Conservation (phyloP, 176 grass and related monocot genomes). For the Eleusine indica region DNA sequence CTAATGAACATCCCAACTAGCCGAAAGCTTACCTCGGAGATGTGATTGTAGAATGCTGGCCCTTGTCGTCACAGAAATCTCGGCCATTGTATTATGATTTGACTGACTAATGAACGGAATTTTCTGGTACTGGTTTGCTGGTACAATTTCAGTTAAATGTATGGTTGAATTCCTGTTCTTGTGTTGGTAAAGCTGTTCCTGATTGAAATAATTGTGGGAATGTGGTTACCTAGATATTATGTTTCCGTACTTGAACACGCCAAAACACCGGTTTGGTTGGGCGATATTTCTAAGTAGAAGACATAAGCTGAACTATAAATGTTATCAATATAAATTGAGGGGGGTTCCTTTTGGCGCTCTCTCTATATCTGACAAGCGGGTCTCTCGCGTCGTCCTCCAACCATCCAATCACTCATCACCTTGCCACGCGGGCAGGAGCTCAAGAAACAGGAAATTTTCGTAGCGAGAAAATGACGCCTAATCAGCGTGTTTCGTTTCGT, state of each 20-base stretch:
- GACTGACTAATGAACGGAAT: constrained; percentile 2
- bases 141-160: background rate
- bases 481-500: constrained; percentile 26
- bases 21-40: no score
- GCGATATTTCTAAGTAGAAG: no score
- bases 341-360: background rate
- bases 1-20: constrained; percentile 11
- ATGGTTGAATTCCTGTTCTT: constrained; percentile 1
- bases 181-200: background rate
- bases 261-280: no score
- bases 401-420: background rate
- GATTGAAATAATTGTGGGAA: background rate
- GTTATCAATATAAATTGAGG: background rate
- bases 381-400: background rate
- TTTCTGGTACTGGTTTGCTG: background rate
- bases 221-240: background rate
- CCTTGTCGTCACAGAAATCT: background rate
- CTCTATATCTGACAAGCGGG: background rate
- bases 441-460: background rate
- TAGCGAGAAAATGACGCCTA: constrained; percentile 24
- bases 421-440: background rate
- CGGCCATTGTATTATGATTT: background rate
- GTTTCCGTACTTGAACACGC: no score
- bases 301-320: no score
- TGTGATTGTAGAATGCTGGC: constrained; percentile 25